Percentiles rank a stretch among this genome's conserved stretches.
phyloP scores from a whole-genome alignment of 2,329 filamentous ascomycete genomes.

The Aspergillus sp. region DNA sequence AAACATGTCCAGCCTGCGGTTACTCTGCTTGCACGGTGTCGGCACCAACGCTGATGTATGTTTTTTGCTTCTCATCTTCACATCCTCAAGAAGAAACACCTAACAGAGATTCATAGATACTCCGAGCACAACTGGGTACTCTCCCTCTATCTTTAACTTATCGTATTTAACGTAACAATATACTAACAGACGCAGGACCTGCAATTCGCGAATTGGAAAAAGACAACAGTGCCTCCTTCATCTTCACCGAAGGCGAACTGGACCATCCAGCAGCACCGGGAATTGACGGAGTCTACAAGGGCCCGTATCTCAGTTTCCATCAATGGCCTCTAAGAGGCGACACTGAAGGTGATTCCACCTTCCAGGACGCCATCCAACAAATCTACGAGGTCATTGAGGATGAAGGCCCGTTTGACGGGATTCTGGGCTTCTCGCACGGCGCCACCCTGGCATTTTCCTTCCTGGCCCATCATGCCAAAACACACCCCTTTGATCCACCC shows the following conservation, averaged over 20 bases:
- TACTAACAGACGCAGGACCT: too few relatives aligned
- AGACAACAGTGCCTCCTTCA: neutral
- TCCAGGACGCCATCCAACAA: neutral
- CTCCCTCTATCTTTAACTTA: too few relatives aligned
- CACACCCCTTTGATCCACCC: neutral
- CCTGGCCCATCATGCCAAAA: conserved; percentile 8
- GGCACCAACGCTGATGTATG: too few relatives aligned
- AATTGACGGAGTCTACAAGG: neutral
- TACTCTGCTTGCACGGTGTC: too few relatives aligned
- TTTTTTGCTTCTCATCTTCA: too few relatives aligned
- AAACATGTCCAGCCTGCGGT: too few relatives aligned
- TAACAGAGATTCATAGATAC: too few relatives aligned
- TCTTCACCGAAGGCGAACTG: neutral
- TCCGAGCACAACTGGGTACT: too few relatives aligned
- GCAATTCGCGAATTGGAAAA: neutral
- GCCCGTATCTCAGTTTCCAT: neutral
- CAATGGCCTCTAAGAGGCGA: neutral
- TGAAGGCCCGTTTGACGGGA: conserved; percentile 18
- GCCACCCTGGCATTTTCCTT: conserved; percentile 12
- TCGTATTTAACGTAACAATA: too few relatives aligned
- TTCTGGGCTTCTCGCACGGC: conserved; percentile 19
- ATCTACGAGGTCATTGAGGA: conserved; percentile 11
- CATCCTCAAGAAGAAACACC: too few relatives aligned
- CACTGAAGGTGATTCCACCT: neutral
- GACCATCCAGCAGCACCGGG: neutral